Evolutionary conservation across 2,329 filamentous ascomycete species (phyloP), one percentile per base, ranked within the genome.

Genomic region (Bipolaris cookei): DNA sequence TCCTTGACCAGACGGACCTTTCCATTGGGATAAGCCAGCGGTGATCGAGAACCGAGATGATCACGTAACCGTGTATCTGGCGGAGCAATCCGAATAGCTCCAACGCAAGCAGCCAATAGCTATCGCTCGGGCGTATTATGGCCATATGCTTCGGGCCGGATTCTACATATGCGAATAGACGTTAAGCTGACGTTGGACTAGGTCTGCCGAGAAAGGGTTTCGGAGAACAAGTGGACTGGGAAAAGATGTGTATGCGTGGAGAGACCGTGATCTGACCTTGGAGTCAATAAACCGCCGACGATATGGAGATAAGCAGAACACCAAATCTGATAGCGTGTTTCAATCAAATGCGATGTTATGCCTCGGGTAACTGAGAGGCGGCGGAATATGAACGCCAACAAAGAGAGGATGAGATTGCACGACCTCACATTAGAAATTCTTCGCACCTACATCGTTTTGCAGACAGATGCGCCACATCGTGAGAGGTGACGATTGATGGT

Each of bases 401-500:
- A 44, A 56, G 48, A 45, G 45, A 51, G 46, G 46, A 28, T 44
- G 23, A 49, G 38, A 41, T 44, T 49, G 44, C 48, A 35, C 32
- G 42, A 57, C 41, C 30, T 43, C 39, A 46, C 39, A 43, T 50
- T 18, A 8, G 23, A 25, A 34, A 6, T 21, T 7, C 34, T 38
- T 39, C 32, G 38, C 51, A 52, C 51, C 38, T 55, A 55, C 55
- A 55, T 61, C 38, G 55, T 30, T 14, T 41, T 49, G 43, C 48
- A 57, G 47, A 28, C 44, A 32, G 32, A 39, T 45, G 57, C 59
- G 56, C 59, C 59, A 64, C 44, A 39, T 20, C 44, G 51, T 42
- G 57, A 64, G 58, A 42, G 43, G 18, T 21, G 56, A 53, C 53
- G 35, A 47, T 50, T 46, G 56, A 49, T 47, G 47, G 59, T 34